Evolutionary conservation across 306 rosid species (phyloP).

Genomic region (Dryas alaskensis): DNA sequence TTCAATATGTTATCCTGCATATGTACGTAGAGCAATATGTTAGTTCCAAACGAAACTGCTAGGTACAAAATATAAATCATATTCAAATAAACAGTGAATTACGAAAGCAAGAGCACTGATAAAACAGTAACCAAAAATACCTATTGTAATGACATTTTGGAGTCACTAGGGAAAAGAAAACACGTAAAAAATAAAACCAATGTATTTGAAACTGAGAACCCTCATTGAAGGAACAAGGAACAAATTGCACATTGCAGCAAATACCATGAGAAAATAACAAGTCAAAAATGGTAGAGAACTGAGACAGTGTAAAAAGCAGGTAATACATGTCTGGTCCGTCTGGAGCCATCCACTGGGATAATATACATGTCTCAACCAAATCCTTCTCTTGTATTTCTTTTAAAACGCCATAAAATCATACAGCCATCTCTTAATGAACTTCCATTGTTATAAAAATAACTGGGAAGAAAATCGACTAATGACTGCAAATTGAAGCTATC

Average conservation of each 20-base stretch:
- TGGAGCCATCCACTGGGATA: background rate
- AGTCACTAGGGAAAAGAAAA: background rate
- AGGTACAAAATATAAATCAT: background rate
- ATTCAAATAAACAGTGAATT: background rate
- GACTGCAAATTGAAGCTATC: conserved; percentile 8
- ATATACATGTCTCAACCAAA: background rate
- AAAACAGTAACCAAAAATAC: background rate
- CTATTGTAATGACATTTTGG: background rate
- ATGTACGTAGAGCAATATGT: conserved; percentile 13
- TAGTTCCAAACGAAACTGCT: conserved; percentile 13
- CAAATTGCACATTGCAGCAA: background rate
- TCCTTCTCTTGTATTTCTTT: background rate
- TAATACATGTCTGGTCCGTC: background rate
- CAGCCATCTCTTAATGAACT: background rate
- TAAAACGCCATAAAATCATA: background rate
- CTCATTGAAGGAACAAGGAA: background rate
- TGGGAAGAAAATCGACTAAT: conserved; percentile 10
- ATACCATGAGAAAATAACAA: background rate
- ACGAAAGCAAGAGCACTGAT: background rate
- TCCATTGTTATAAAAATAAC: background rate
- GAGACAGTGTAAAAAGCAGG: too few species aligned
- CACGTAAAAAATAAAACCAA: background rate
- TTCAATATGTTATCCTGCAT: conserved; percentile 81
- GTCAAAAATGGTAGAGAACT: background rate
- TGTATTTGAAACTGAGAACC: background rate